Evolutionary conservation across 495 filamentous ascomycete species (phyloP).

Genomic region (Rhypophila decipiens): DNA sequence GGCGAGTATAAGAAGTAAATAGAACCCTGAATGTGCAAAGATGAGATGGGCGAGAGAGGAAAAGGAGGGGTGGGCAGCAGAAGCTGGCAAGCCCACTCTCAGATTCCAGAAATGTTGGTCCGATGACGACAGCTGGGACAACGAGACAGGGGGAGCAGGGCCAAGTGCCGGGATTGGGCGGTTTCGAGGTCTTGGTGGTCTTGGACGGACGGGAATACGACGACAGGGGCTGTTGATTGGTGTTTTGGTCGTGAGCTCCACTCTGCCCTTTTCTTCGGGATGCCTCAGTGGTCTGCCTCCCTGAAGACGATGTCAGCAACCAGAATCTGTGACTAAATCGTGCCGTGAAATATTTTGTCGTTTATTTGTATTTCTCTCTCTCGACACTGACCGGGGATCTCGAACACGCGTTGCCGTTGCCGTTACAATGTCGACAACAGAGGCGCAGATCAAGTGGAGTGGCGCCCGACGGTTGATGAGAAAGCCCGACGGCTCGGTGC

Average conservation of each 20-base stretch:
- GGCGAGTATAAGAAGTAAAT: neutral
- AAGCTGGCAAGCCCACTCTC: constrained; percentile 2
- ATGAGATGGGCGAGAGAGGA: neutral
- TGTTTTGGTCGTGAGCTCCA: neutral
- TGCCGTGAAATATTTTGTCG: too few relatives aligned
- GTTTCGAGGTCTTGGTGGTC: neutral
- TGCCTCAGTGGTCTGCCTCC: too few relatives aligned
- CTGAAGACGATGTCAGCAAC: too few relatives aligned
- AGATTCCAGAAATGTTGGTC: constrained; percentile 2
- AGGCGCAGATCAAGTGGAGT: too few relatives aligned
- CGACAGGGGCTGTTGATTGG: neutral
- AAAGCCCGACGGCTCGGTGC: too few relatives aligned
- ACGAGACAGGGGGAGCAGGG: neutral
- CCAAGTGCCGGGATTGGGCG: neutral
- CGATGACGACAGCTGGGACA: constrained; percentile 1
- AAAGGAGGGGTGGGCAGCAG: neutral
- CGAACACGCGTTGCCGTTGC: too few relatives aligned
- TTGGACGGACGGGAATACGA: too few relatives aligned
- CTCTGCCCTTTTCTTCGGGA: neutral
- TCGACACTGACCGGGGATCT: too few relatives aligned
- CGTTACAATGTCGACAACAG: too few relatives aligned
- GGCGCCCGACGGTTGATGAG: too few relatives aligned
- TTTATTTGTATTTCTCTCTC: too few relatives aligned
- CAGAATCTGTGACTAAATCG: too few relatives aligned
- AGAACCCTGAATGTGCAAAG: neutral